Evolutionary conservation across 768 basidiomycete genomes (phyloP).

Genomic region (Pulveroboletus sp.): DNA sequence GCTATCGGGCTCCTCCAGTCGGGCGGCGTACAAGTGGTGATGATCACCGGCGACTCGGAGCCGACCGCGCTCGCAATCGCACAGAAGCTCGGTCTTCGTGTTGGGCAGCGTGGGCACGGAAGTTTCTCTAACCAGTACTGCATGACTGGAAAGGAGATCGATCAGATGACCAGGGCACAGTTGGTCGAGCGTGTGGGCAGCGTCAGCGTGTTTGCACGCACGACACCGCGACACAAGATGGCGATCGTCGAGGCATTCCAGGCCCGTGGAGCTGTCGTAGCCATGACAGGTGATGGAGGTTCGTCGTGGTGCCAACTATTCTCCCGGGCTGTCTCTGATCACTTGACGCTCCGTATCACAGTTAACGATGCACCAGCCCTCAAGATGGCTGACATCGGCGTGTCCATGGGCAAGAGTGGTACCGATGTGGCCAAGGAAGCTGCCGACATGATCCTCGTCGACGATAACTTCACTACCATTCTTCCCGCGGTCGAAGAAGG

Average conservation of each 20-base stretch:
- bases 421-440: constrained; percentile 99
- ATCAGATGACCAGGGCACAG: constrained; percentile 77
- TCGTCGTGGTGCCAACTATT: constrained; percentile 35
- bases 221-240: constrained; percentile 97
- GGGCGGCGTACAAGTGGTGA: constrained; percentile 93
- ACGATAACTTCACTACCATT: constrained; percentile 95
- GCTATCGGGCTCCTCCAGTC: constrained; percentile 76
- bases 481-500: constrained; percentile 93
- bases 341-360: constrained; percentile 11
- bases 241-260: constrained; percentile 94
- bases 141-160: constrained; percentile 80
- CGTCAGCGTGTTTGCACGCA: constrained; percentile 89
- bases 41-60: constrained; percentile 97
- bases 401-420: constrained; percentile 98
- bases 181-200: constrained; percentile 75
- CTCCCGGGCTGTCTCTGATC: background rate
- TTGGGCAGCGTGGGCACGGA: constrained; percentile 44
- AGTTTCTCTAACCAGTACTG: constrained; percentile 37
- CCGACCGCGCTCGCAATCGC: constrained; percentile 89
- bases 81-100: constrained; percentile 73
- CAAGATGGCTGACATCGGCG: constrained; percentile 97
- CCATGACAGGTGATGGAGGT: constrained; percentile 98
- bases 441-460: constrained; percentile 93
- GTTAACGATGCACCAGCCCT: constrained; percentile 97
- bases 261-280: constrained; percentile 82